Evolutionary conservation across 164 flowering plant genomes (phyloP).

Genomic region (Saururus chinensis): DNA sequence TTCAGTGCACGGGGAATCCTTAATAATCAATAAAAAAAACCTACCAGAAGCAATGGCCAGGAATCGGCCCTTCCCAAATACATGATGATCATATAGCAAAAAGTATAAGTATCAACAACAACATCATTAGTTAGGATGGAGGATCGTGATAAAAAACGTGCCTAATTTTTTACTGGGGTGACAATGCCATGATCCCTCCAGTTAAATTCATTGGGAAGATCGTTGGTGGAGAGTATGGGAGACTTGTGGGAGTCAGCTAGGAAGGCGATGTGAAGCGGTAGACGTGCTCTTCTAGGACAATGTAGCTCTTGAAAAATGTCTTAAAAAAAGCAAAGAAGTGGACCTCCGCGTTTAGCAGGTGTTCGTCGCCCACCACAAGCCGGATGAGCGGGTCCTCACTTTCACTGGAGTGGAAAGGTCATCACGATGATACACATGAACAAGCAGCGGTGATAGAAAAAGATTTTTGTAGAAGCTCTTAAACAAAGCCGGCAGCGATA

Average conservation of each 20-base stretch:
- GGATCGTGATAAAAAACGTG: constrained; percentile 6
- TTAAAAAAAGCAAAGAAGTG: constrained; percentile 58
- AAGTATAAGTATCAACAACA: too few relatives aligned
- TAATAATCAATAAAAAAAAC: too few relatives aligned
- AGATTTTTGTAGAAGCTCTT: too few relatives aligned
- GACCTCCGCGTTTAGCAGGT: constrained; percentile 39
- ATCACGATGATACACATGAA: too few relatives aligned
- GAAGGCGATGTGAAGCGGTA: constrained; percentile 39
- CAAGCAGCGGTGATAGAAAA: too few relatives aligned
- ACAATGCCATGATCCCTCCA: constrained; percentile 96
- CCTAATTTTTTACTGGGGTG: constrained; percentile 86
- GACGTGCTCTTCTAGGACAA: constrained; percentile 65
- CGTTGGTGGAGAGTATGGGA: constrained; percentile 72
- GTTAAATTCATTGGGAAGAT: constrained; percentile 70
- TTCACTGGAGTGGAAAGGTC: neutral
- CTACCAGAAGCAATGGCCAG: too few relatives aligned
- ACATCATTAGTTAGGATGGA: too few relatives aligned
- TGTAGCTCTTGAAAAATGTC: constrained; percentile 49
- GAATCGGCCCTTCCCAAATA: too few relatives aligned
- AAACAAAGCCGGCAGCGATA: too few relatives aligned
- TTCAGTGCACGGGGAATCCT: too few relatives aligned
- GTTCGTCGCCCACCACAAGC: constrained; percentile 30
- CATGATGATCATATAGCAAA: too few relatives aligned
- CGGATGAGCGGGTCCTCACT: constrained; percentile 18
- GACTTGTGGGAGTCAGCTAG: constrained; percentile 59